Base-by-base conservation (phyloP, 177 flowering plant genomes). In the Vitis hybrid region DNA sequence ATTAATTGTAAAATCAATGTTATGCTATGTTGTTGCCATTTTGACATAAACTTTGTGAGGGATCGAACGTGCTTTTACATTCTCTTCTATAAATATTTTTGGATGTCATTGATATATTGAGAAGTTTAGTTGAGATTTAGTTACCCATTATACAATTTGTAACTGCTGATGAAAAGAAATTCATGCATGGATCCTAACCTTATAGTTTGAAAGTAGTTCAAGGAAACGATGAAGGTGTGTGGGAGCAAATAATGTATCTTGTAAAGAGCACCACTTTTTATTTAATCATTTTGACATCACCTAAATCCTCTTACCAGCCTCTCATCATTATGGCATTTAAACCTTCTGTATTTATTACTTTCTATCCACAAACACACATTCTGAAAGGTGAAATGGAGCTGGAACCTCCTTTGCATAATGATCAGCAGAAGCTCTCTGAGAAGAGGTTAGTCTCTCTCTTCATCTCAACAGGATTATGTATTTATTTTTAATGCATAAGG, bases 391-490 rank as follows among this genome's bases (percentile, higher is more conserved):
- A 62, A 39, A 62, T 62, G 65, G 65, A 62, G 50, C 50, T 33
- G 19, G 65, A 62, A 39, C 45, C 45, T 39, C 5, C 45, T 7
- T 39, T 39, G 45, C 45, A 39, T 22, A 11, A 51, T 5, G 53
- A 70, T 53, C 19, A 1, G 3, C 67, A 56, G 19, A 56, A 5
- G 22, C 6, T 31, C 21, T 62, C 71, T 9, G 13, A 62, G 48
- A 67, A 62, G 67, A 73, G 76, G 76, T 73, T 31, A 18, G 68
- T 57, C 15, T 12, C 61, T 26, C 5, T 61, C 1, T 6, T 60
- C 29, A 67, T 39, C 50, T 26, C 6, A 16, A 15, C 7, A 22
- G 49, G 29, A 26, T 26, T 26, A 26, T 2, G 29, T 26, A 26
- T 26, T 3, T 26, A 26, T 10, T 3, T 19, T 48, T 48, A 64